These are phyloP conservation scores for Pythium rhizo-oryzae DNA, from an alignment of 352 stramenopile genomes.

Conservation along the genomic window DNA sequence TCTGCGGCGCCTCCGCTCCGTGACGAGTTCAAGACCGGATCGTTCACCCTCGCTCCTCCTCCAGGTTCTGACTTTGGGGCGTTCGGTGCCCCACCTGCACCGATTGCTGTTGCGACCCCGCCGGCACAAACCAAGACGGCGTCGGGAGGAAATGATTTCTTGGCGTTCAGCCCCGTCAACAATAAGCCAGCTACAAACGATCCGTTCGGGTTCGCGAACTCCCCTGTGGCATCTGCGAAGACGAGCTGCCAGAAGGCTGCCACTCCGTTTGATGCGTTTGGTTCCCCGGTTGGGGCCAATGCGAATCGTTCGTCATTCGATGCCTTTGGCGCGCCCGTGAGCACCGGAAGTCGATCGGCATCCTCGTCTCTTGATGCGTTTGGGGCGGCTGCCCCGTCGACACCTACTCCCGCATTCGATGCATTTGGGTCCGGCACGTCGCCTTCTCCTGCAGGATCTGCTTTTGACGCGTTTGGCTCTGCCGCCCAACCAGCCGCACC, in stretches of 20 bases:
- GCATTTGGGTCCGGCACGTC: conserved; percentile 31
- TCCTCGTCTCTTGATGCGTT: conserved; percentile 39
- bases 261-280: conserved; percentile 35
- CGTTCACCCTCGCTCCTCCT: conserved; percentile 74
- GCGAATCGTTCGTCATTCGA: conserved; percentile 37
- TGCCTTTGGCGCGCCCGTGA: conserved; percentile 39
- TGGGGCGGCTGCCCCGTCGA: conserved; percentile 32
- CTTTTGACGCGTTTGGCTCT: conserved; percentile 23
- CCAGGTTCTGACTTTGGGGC: conserved; percentile 51
- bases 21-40: conserved; percentile 48
- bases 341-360: conserved; percentile 27
- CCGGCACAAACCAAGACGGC: conserved; percentile 9
- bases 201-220: conserved; percentile 57
- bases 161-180: conserved; percentile 58
- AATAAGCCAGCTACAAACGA: conserved; percentile 39
- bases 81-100: conserved; percentile 22
- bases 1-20: conserved; percentile 34
- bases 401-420: conserved; percentile 32
- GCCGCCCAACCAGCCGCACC: not conserved
- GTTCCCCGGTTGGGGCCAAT: conserved; percentile 22
- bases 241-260: conserved; percentile 24
- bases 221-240: conserved; percentile 19
- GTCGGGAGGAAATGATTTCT: conserved; percentile 55
- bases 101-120: conserved; percentile 15
- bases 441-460: conserved; percentile 8